Percentiles rank a stretch among this genome's conserved stretches.
Evolutionary conservation across 139 green algal genomes (phyloP).

Genomic region (Tetradesmus obliquus): DNA sequence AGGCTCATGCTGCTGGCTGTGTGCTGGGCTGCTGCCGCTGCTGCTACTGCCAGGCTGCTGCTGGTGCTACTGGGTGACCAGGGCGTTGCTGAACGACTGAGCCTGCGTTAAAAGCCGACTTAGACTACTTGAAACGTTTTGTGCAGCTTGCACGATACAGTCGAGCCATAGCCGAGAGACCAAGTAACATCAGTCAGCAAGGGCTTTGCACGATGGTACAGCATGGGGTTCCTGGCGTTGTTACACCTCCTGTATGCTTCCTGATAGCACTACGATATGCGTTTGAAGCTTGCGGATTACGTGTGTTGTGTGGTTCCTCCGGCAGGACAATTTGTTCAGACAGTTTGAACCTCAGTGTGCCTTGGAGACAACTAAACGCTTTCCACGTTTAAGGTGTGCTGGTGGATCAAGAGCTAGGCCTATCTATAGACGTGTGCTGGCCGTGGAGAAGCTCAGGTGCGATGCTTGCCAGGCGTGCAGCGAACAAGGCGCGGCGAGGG

Average conservation of each 20-base stretch:
- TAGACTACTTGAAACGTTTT: not conserved
- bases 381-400: not conserved
- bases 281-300: not conserved
- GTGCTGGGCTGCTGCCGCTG: not conserved
- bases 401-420: not conserved
- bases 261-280: not conserved
- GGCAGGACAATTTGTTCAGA: not conserved
- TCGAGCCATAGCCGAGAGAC: not conserved
- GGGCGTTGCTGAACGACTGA: not conserved
- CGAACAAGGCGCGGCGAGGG: too few species aligned
- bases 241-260: not conserved
- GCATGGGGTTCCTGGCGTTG: not conserved
- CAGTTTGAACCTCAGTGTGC: not conserved
- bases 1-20: not conserved
- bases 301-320: not conserved
- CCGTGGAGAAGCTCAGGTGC: not conserved
- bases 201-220: not conserved
- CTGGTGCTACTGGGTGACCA: not conserved
- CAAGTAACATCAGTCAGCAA: not conserved
- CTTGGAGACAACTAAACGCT: not conserved
- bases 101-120: not conserved
- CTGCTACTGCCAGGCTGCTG: constrained; percentile 10
- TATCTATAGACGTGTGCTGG: not conserved
- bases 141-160: not conserved
- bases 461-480: not conserved